phyloP scores from a whole-genome alignment of 371 early-diverging fungal genomes.

The Lichtheimia hyalospora region DNA sequence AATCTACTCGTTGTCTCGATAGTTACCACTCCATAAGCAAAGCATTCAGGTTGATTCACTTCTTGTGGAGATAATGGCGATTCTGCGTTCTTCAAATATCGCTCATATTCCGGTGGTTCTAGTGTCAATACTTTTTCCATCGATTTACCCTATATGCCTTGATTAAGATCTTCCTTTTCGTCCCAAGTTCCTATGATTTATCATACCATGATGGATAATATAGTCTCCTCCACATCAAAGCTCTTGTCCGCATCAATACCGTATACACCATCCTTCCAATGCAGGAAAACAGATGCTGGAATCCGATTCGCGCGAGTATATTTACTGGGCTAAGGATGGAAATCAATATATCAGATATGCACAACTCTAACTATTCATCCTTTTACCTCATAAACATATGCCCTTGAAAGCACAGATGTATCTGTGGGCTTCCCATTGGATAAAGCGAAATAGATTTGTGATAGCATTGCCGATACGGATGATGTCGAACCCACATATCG shows the following conservation, averaged over 20 bases:
- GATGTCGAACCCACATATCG: constrained; percentile 88
- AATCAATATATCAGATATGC: not conserved
- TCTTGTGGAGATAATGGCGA: constrained; percentile 36
- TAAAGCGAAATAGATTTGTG: constrained; percentile 79
- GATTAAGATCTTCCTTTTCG: too few relatives aligned
- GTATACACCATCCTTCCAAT: constrained; percentile 73
- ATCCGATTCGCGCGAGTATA: constrained; percentile 62
- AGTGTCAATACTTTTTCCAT: constrained; percentile 84
- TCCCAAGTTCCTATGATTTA: too few relatives aligned
- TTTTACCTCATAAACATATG: constrained; percentile 57
- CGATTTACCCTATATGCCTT: constrained; percentile 67
- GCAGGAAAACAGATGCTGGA: constrained; percentile 66
- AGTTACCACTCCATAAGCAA: constrained; percentile 48
- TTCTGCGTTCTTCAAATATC: constrained; percentile 60
- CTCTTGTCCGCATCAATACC: constrained; percentile 85
- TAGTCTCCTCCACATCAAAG: constrained; percentile 63
- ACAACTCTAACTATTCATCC: not conserved
- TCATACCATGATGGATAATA: constrained; percentile 61
- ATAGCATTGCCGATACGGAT: constrained; percentile 75
- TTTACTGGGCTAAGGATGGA: constrained; percentile 33
- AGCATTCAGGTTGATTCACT: constrained; percentile 48
- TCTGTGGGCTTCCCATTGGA: constrained; percentile 70
- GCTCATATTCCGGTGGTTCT: constrained; percentile 62
- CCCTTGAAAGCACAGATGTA: constrained; percentile 57
- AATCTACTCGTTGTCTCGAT: not conserved